These are phyloP conservation scores for Podospora anserina DNA, from an alignment of 495 filamentous ascomycete genomes.

Conservation along the genomic window DNA sequence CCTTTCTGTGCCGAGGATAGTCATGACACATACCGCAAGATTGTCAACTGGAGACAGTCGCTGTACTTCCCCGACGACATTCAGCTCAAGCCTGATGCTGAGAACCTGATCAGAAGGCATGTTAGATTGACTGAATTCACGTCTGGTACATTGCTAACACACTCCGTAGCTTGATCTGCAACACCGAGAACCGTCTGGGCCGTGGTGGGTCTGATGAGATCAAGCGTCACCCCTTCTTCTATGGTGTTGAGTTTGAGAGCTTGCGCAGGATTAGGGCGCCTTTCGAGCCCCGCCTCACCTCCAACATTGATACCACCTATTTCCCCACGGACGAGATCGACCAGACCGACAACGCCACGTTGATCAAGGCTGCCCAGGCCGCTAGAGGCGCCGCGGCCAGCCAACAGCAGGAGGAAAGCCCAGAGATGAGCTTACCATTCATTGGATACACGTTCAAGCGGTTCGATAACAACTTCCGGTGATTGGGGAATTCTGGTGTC, in stretches of 20 bases:
- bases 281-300: slow-evolving; percentile 88
- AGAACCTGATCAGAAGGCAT: slow-evolving; percentile 81
- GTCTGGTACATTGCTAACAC: neutral
- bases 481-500: slow-evolving; percentile 16
- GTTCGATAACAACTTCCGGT: slow-evolving; percentile 74
- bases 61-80: slow-evolving; percentile 97
- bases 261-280: slow-evolving; percentile 89
- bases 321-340: slow-evolving; percentile 98
- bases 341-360: slow-evolving; percentile 79
- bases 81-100: slow-evolving; percentile 78
- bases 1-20: slow-evolving; percentile 98
- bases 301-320: slow-evolving; percentile 94
- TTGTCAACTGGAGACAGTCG: slow-evolving; percentile 94
- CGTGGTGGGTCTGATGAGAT: slow-evolving; percentile 81
- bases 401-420: slow-evolving; percentile 46
- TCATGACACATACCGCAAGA: slow-evolving; percentile 98
- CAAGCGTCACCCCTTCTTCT: slow-evolving; percentile 93
- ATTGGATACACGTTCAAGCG: slow-evolving; percentile 99
- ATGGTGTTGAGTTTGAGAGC: slow-evolving; percentile 87
- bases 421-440: slow-evolving; percentile 94
- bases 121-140: slow-evolving; percentile 17
- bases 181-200: slow-evolving; percentile 85
- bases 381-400: slow-evolving; percentile 26
- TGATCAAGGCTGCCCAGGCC: slow-evolving; percentile 64
- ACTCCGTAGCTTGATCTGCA: slow-evolving; percentile 73